A percentile compares a stretch with the other conserved stretches of the same genome.
Conservation (phyloP, 345 rosid genomes). For the Populus davidiana region DNA sequence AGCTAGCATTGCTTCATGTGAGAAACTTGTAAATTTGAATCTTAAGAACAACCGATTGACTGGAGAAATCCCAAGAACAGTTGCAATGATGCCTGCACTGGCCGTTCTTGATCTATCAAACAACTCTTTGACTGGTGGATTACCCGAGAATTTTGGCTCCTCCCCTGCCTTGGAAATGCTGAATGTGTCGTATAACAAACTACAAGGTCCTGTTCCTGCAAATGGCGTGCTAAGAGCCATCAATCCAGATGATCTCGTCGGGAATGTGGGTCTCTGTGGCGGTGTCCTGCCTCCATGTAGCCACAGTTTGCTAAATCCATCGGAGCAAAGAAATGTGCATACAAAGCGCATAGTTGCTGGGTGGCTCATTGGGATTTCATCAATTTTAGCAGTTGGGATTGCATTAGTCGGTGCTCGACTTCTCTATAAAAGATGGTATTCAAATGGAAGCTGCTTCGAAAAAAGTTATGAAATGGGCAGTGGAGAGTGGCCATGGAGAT, state of each 20-base stretch:
- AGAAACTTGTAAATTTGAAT: conserved; percentile 66
- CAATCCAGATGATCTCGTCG: conserved; percentile 68
- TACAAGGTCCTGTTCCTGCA: conserved; percentile 76
- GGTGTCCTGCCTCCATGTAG: conserved; percentile 75
- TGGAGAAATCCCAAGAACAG: conserved; percentile 64
- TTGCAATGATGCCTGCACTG: conserved; percentile 75
- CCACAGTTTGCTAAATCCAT: conserved; percentile 23
- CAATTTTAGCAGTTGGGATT: conserved; percentile 52
- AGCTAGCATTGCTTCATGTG: conserved; percentile 77
- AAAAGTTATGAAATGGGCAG: conserved; percentile 46
- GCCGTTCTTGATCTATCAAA: conserved; percentile 81
- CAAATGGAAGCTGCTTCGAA: conserved; percentile 50
- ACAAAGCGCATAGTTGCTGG: conserved; percentile 51
- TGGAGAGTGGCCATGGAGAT: conserved; percentile 90
- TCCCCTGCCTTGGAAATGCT: conserved; percentile 80
- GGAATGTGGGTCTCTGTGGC: conserved; percentile 75
- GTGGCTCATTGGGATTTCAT: conserved; percentile 65
- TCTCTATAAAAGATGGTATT: conserved; percentile 54
- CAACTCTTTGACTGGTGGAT: conserved; percentile 70
- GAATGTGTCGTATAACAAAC: conserved; percentile 75
- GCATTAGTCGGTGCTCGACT: conserved; percentile 38
- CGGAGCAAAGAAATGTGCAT: conserved; percentile 41
- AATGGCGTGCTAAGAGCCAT: conserved; percentile 76
- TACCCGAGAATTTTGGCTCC: conserved; percentile 74
- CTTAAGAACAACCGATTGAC: conserved; percentile 59